Evolutionary conservation across 805 yeast genomes (phyloP).

Genomic region (Myxozyma vanderwaltii): DNA sequence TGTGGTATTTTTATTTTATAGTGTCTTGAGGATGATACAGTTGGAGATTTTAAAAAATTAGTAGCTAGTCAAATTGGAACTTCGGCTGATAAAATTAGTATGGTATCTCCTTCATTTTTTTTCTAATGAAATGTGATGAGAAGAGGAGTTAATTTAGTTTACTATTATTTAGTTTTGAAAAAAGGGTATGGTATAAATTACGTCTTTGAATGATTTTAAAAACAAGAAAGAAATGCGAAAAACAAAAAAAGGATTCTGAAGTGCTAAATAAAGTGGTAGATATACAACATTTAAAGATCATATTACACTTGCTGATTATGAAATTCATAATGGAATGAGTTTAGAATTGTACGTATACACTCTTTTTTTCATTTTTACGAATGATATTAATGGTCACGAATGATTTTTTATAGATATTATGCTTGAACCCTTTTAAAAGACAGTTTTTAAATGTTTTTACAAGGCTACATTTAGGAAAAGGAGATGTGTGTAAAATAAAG

Average conservation of each 20-base stretch:
- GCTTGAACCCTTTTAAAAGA: neutral
- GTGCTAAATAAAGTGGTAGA: slow-evolving; percentile 13
- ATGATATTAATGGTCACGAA: neutral
- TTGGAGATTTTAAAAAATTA: slow-evolving; percentile 88
- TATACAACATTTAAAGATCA: slow-evolving; percentile 84
- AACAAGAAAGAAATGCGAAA: no score
- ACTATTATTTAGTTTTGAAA: slow-evolving; percentile 60
- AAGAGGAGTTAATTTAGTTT: neutral
- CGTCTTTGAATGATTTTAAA: no score
- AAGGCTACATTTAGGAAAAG: neutral
- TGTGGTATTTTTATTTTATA: slow-evolving; percentile 19
- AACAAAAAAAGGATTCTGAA: neutral
- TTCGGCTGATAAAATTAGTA: slow-evolving; percentile 54
- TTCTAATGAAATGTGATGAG: neutral
- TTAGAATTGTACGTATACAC: slow-evolving; percentile 65
- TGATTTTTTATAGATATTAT: neutral
- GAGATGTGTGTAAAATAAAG: neutral
- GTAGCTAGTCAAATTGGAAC: slow-evolving; percentile 83
- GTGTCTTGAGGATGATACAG: slow-evolving; percentile 79
- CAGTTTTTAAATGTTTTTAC: neutral
- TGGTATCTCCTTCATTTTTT: slow-evolving; percentile 14
- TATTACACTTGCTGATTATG: slow-evolving; percentile 90
- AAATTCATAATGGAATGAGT: slow-evolving; percentile 84
- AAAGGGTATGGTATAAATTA: slow-evolving; percentile 54
- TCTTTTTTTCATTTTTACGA: neutral